phyloP scores from a whole-genome alignment of 2,329 filamentous ascomycete genomes.

The Xylariales sp. region DNA sequence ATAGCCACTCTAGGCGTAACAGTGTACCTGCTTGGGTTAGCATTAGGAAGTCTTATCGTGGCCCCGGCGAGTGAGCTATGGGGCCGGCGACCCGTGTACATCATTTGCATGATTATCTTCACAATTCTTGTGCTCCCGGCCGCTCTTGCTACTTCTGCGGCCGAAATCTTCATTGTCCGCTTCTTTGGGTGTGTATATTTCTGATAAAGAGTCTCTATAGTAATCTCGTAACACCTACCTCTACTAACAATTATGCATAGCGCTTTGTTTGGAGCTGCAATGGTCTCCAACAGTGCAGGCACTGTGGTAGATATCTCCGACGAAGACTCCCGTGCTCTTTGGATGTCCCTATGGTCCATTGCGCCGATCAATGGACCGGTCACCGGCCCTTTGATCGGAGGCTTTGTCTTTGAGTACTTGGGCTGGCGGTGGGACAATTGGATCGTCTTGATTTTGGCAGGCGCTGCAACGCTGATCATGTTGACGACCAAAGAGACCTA shows the following conservation, averaged over 20 bases:
- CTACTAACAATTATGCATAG: constrained; percentile 26
- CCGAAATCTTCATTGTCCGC: constrained; percentile 64
- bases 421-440: constrained; percentile 90
- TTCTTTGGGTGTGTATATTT: constrained; percentile 60
- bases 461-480: constrained; percentile 55
- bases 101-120: constrained; percentile 61
- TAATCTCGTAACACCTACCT: not conserved
- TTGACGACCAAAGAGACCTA: constrained; percentile 70
- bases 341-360: constrained; percentile 78
- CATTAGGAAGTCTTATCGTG: constrained; percentile 65
- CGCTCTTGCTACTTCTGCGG: constrained; percentile 63
- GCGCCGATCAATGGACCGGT: constrained; percentile 70
- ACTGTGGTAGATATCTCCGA: constrained; percentile 79
- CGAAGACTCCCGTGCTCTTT: constrained; percentile 75
- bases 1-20: constrained; percentile 73
- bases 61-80: constrained; percentile 72
- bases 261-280: constrained; percentile 69
- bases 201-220: not conserved
- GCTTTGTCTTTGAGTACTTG: constrained; percentile 71
- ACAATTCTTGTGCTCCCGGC: constrained; percentile 67
- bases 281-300: constrained; percentile 80
- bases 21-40: constrained; percentile 72
- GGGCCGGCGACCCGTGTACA: constrained; percentile 64
- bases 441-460: constrained; percentile 70
- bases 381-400: constrained; percentile 70